phyloP scores from a whole-genome alignment of 805 yeast species.

The Debaryomyces castellii region DNA sequence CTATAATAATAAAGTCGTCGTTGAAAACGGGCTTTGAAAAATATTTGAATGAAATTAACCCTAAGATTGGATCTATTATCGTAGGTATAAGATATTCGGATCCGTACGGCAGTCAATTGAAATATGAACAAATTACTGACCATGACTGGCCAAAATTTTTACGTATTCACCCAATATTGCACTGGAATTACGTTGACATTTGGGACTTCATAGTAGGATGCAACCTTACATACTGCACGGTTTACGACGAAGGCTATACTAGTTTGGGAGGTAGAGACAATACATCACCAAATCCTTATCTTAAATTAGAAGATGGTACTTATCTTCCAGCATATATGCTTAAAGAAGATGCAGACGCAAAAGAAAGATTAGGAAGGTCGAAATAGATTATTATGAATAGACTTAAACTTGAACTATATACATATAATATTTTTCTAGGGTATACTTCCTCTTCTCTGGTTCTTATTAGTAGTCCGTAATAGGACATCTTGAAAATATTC shows the following conservation, averaged over 20 bases:
- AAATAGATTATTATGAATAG: constrained; percentile 3
- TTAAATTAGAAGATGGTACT: constrained; percentile 18
- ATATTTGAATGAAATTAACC: constrained; percentile 51
- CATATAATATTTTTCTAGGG: neutral
- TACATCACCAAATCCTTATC: constrained; percentile 71
- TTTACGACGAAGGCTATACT: constrained; percentile 86
- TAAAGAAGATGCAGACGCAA: constrained; percentile 58
- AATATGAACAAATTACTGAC: constrained; percentile 72
- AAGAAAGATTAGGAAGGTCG: constrained; percentile 43
- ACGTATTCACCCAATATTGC: constrained; percentile 83
- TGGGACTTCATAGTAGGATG: constrained; percentile 77
- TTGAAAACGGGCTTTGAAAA: constrained; percentile 70
- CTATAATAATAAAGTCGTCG: constrained; percentile 41
- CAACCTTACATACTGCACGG: constrained; percentile 63
- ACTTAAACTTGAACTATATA: neutral
- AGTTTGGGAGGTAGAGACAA: constrained; percentile 78
- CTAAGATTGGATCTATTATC: constrained; percentile 65
- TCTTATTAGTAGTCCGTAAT: constrained; percentile 20
- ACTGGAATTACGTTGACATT: constrained; percentile 80
- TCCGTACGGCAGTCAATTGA: constrained; percentile 68
- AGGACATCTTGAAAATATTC: constrained; percentile 27
- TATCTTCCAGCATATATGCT: constrained; percentile 60
- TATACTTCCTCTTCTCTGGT: constrained; percentile 18
- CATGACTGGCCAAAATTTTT: constrained; percentile 88
- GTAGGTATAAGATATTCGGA: constrained; percentile 89